Base-by-base conservation (phyloP, 1,284 basidiomycete species). In the Melampsora abietis-canadensis region DNA sequence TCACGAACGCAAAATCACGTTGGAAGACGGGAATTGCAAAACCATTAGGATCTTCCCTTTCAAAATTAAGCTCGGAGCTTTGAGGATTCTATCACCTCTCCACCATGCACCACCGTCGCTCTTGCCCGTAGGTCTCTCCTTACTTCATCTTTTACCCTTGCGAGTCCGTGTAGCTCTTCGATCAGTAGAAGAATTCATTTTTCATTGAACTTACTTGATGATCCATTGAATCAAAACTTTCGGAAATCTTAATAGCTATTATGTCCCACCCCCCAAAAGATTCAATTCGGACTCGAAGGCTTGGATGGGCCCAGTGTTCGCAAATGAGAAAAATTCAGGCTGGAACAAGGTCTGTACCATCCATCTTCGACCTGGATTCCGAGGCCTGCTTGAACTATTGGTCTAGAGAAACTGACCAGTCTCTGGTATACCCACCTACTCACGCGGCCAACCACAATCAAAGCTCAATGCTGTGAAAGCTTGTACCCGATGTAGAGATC, bases 301-400 rank as follows among this genome's bases (percentile, higher is more conserved):
- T 15, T 68, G 67, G 67, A 48, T 54, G 51, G 67, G 67, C 44
- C 67, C 67, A 34, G 67, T 68, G 44, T 68, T 68, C 34, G 67
- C 67, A 21, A 59, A 68, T 68, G 48, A 68, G 21, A 68, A 59
- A 40, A 54, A 40, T 24, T 37, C 57, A 14, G 67, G 67, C 21
- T 68, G 67, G 67, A 68, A 48, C 30, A 68, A 68, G 54, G 67
- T 68, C 19, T n/a, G 51, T 54, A 27, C 2, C 12, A 12, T 8
- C 12, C 37, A 40, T 40, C 12, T 40, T 40, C 37, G 4, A 10
- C 4, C 34, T 34, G 34, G 8, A 8, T 34, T 34, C 4, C 34
- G 34, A 34, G 8, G 34, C 34, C 34, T 34, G 34, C 34, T 34
- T 34, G 34, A 34, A 34, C 8, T 34, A 34, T 34, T 40, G 10